Conservation (phyloP, 768 basidiomycete species). For the Punctularia strigosozonata region DNA sequence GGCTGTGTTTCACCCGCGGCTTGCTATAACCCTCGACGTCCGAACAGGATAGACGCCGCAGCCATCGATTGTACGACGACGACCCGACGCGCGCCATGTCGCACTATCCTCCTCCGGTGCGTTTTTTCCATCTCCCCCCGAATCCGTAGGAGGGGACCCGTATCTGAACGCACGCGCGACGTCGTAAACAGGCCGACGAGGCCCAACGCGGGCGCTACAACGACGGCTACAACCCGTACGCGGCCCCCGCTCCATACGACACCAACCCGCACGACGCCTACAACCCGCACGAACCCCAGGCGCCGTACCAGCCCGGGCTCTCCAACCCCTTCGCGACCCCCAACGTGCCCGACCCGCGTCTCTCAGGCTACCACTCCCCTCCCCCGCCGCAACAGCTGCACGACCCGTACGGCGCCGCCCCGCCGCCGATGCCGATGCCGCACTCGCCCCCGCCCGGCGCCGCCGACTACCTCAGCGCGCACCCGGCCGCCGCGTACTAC, state of each 20-base stretch:
- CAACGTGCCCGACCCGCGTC: slow-evolving; percentile 6
- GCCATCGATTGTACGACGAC: too few species aligned
- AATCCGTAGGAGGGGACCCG: too few species aligned
- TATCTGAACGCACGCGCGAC: too few species aligned
- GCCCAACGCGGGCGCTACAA: slow-evolving; percentile 52
- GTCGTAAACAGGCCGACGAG: slow-evolving; percentile 58
- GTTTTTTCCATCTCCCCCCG: too few species aligned
- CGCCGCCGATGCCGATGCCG: too few species aligned
- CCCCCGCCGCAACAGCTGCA: slow-evolving; percentile 6
- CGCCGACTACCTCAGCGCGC: slow-evolving; percentile 7
- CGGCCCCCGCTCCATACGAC: slow-evolving; percentile 27
- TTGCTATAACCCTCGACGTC: too few species aligned
- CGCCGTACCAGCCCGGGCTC: slow-evolving; percentile 20
- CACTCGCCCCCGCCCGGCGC: slow-evolving; percentile 6
- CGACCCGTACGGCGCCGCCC: slow-evolving; percentile 4
- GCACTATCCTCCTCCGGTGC: slow-evolving; percentile 4
- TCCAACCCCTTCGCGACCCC: slow-evolving; percentile 31
- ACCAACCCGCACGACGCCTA: slow-evolving; percentile 18
- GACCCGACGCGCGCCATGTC: too few species aligned
- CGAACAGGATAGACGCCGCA: too few species aligned
- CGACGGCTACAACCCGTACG: slow-evolving; percentile 50
- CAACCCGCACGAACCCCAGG: slow-evolving; percentile 17
- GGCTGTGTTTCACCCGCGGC: too few species aligned
- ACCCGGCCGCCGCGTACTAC: slow-evolving; percentile 8
- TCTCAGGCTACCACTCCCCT: slow-evolving; percentile 4